These are phyloP conservation scores for Nyctanthes arbortristis DNA, from an alignment of 257 asterid species.

Conservation along the genomic window DNA sequence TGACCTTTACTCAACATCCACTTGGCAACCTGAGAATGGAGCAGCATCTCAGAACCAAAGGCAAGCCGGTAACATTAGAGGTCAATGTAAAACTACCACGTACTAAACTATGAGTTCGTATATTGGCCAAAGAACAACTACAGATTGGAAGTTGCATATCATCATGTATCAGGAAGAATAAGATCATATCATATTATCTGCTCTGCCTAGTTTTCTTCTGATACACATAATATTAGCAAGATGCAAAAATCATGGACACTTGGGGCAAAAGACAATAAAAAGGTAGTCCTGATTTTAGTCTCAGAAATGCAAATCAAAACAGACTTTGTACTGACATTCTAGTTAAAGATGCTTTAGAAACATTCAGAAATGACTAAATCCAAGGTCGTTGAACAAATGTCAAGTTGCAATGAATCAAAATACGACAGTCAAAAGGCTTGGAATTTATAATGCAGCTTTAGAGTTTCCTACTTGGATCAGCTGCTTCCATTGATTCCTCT, in stretches of 20 bases:
- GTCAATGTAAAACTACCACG: too few species aligned
- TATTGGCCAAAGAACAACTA: too few species aligned
- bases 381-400: background rate
- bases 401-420: background rate
- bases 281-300: background rate
- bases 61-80: constrained; percentile 17
- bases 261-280: too few species aligned
- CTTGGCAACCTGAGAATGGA: constrained; percentile 48
- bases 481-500: constrained; percentile 70
- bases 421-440: background rate
- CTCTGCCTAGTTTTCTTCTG: too few species aligned
- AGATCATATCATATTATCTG: too few species aligned
- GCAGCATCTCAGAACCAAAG: background rate
- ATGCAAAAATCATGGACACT: too few species aligned
- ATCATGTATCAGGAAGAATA: too few species aligned
- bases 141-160: too few species aligned
- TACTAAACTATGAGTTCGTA: too few species aligned
- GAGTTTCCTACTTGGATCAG: constrained; percentile 65
- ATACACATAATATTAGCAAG: too few species aligned
- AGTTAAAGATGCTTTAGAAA: too few species aligned
- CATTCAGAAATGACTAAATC: background rate
- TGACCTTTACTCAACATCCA: constrained; percentile 94
- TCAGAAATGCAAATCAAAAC: background rate
- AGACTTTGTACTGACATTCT: background rate
- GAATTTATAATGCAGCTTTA: background rate